These are phyloP conservation scores for Astrothelium macrocarpum DNA, from an alignment of 495 filamentous ascomycete genomes.

Conservation along the genomic window DNA sequence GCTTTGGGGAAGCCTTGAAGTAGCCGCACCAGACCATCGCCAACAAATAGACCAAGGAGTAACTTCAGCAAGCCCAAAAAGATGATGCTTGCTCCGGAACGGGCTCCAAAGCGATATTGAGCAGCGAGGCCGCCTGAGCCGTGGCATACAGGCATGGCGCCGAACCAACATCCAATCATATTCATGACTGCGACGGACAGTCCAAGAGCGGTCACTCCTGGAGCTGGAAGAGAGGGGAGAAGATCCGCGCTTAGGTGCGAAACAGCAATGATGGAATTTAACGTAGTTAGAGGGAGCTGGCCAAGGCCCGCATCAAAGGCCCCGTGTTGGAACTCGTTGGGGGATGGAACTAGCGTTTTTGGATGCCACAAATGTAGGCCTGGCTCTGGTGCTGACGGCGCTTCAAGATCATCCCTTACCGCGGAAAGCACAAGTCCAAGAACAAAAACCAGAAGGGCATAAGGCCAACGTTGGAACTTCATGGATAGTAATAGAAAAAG, in stretches of 20 bases:
- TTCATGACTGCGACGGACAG: slow-evolving; percentile 78
- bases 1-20: slow-evolving; percentile 60
- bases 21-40: slow-evolving; percentile 56
- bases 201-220: slow-evolving; percentile 62
- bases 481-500: slow-evolving; percentile 55
- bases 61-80: slow-evolving; percentile 71
- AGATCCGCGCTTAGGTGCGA: slow-evolving; percentile 64
- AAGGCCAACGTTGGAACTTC: slow-evolving; percentile 53
- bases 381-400: background rate
- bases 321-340: slow-evolving; percentile 6
- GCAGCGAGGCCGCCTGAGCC: slow-evolving; percentile 84
- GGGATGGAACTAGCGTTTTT: slow-evolving; percentile 8
- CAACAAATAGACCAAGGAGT: slow-evolving; percentile 61
- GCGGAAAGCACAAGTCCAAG: slow-evolving; percentile 44
- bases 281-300: slow-evolving; percentile 78
- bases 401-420: background rate
- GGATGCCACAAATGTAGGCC: slow-evolving; percentile 16
- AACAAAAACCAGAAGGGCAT: slow-evolving; percentile 61
- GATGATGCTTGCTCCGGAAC: slow-evolving; percentile 74
- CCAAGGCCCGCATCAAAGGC: slow-evolving; percentile 42
- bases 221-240: slow-evolving; percentile 53
- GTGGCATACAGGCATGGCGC: slow-evolving; percentile 92
- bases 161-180: slow-evolving; percentile 76
- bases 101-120: slow-evolving; percentile 81
- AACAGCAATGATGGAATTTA: slow-evolving; percentile 87